Evolutionary conservation across 495 filamentous ascomycete genomes (phyloP), one percentile per base, ranked within the genome.

Genomic region (Astrothelium macrocarpum): DNA sequence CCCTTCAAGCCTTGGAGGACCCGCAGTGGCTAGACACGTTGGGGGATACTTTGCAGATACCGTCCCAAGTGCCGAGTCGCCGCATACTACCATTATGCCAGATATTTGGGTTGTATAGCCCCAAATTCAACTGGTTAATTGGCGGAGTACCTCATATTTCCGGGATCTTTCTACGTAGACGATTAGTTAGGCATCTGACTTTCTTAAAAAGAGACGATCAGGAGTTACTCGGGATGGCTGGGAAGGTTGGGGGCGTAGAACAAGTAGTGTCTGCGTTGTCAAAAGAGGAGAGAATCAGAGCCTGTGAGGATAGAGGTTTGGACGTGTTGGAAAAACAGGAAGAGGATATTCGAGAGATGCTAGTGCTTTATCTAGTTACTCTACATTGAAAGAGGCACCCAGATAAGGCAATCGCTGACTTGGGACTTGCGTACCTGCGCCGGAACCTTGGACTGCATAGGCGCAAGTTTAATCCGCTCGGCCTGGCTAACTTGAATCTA

Each of bases 191-290:
- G 62, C 71, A 78, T 68, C 64, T 81, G 36, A 71, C 78, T 58
- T 87, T 87, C 68, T 64, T 89, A 69, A 72, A 71, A 11, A 62
- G 79, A 60, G 87, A 89, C 77, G 86, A 90, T 76, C 58, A 42
- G 32, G 72, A 87, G 70, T 83, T 89, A 59, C 7, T 62, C 11
- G 49, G 29, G 49, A 29, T 20, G 20, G 49, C 49, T 5, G 62
- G 70, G 62, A 71, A 70, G 28, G 74, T 77, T 67, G 82, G 82
- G 2, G 82, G 83, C 11, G 79, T 82, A 1, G 18, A 31, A 18
- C 9, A 62, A 9, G 34, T n/a, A 5, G 18, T 43, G 23, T 59
- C 69, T 43, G 75, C 71, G 18, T 73, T 91, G 73, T 75, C 73
- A 59, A 70, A 64, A 0, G 74, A 74, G 32, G 88, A 91, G 73